Percentiles rank a stretch among this genome's conserved stretches.
These are phyloP conservation scores for Eucalyptus grandis DNA, from an alignment of 345 rosid genomes.

Conservation along the genomic window DNA sequence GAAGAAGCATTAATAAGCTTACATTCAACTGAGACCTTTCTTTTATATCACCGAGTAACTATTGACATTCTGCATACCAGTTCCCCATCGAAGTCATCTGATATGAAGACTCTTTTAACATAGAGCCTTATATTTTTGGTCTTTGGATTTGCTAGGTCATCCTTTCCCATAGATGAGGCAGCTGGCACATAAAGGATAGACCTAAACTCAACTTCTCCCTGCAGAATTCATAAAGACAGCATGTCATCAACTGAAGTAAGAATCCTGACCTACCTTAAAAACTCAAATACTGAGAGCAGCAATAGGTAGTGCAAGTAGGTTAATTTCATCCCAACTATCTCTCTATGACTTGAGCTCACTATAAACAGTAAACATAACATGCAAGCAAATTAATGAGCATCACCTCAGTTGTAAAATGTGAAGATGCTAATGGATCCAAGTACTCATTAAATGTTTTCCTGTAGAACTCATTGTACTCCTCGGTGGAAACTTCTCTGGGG, in stretches of 20 bases:
- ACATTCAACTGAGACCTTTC: not conserved
- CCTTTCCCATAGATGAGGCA: conserved; percentile 61
- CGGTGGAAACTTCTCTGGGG: conserved; percentile 81
- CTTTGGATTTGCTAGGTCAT: conserved; percentile 81
- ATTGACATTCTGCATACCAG: conserved; percentile 37
- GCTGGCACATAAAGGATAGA: conserved; percentile 91
- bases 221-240: not conserved
- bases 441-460: conserved; percentile 83
- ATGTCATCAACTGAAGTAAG: not conserved
- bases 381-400: not conserved
- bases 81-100: conserved; percentile 98
- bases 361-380: not conserved
- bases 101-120: conserved; percentile 92
- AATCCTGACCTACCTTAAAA: not conserved
- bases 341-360: not conserved
- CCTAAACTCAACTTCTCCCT: conserved; percentile 99
- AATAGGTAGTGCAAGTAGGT: not conserved
- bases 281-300: not conserved
- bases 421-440: conserved; percentile 89
- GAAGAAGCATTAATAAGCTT: not conserved
- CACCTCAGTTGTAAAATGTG: conserved; percentile 99
- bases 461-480: conserved; percentile 90
- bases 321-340: not conserved
- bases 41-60: not conserved
- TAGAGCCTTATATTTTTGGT: conserved; percentile 93